Base-by-base conservation (phyloP, 345 rosid species). In the Triadica sebifera region DNA sequence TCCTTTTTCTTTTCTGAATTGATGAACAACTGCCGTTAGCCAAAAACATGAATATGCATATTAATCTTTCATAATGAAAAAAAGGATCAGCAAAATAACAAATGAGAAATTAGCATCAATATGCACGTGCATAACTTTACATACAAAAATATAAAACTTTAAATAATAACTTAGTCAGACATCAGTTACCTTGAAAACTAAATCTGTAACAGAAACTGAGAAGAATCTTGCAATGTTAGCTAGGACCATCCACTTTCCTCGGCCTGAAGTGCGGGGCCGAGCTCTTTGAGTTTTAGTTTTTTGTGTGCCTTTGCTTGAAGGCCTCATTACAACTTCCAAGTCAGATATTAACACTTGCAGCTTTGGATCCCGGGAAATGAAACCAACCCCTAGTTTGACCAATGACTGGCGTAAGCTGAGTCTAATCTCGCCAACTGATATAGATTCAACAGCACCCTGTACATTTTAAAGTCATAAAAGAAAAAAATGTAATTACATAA, bases 361-460 rank as follows among this genome's bases (percentile, higher is more conserved):
- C 86, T 95, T 95, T 10, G 98, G 99, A 74, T 91, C 97, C 86
- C 88, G 88, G 16, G 97, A 93, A 80, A 90, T 82, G 82, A 91
- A 88, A 75, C 96, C 97, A 79, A 84, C 93, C 55, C 99, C 98
- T 79, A 93, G 92, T 84, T 87, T 91, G 82, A 90, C 93, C 90
- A 95, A 82, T 29, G 98, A 90, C 86, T 93, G 98, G 19, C 98
- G 93, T 77, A 95, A 73, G 80, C 99, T 89, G 63, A 93, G 82
- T 83, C 89, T 93, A 75, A 95, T 88, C 85, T 95, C 99, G 70
- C 97, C 93, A 75, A 90, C 90, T 55, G 91, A 90, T 65, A 95
- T 83, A 53, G 98, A 95, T 79, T 95, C 99, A 83, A 95, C 71
- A 52, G 97, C 83, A 82, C 99, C 99, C 99, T 95, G 91, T 76